Conservation (phyloP, 2,329 filamentous ascomycete species). For the Mollisiaceae sp. region DNA sequence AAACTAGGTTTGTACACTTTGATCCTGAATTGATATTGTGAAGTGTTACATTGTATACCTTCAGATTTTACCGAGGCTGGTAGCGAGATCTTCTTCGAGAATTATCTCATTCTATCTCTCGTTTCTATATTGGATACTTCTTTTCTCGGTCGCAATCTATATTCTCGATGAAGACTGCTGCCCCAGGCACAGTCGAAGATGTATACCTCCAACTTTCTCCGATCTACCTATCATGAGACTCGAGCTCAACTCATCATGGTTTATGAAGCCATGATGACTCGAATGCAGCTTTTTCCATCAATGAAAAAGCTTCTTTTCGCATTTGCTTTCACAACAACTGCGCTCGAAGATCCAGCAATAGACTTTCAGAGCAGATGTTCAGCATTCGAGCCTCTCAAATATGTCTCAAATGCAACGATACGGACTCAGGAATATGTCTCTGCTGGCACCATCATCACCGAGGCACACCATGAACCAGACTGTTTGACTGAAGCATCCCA, state of each 20-base stretch:
- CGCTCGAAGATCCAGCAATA: not conserved
- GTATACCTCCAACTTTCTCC: not conserved
- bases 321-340: not conserved
- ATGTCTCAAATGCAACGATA: slow-evolving; percentile 23
- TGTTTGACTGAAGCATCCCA: slow-evolving; percentile 25
- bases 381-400: slow-evolving; percentile 23
- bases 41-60: not conserved
- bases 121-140: not conserved
- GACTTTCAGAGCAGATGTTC: slow-evolving; percentile 18
- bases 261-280: not conserved
- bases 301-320: not conserved
- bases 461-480: slow-evolving; percentile 20
- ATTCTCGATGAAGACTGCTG: not conserved
- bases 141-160: not conserved
- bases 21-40: not conserved
- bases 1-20: not conserved
- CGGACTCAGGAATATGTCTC: slow-evolving; percentile 21
- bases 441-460: slow-evolving; percentile 17
- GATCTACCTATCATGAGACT: not conserved
- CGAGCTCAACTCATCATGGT: not conserved
- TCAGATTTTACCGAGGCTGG: not conserved
- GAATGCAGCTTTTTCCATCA: not conserved
- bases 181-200: not conserved
- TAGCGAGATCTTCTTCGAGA: not conserved
- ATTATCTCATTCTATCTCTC: not conserved